Base-by-base conservation (phyloP, 148 eudicot genomes). In the Oxyria digyna region DNA sequence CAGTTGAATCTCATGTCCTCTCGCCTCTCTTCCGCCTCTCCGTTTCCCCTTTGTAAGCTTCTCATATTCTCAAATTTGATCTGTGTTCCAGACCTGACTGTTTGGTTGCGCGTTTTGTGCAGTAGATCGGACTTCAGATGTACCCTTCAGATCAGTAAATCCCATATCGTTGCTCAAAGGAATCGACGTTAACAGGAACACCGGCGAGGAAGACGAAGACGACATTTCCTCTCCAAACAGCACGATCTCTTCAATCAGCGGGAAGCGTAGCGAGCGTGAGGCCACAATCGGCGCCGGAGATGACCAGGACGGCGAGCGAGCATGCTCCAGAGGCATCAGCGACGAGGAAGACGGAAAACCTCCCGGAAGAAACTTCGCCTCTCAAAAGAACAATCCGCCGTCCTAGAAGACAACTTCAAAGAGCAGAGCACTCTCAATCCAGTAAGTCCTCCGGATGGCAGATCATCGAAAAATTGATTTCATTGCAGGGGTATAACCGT, bases 191-290 rank as follows among this genome's bases (percentile, higher is more conserved):
- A 87, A 87, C 69, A 73, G 82, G 15, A 62, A 3, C 67, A 23
- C 71, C 63, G 72, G 71, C 8, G 83, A 76, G 41, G 94, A 87
- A 20, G 93, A 87, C 0, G 91, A 89, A 7, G 85, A 59, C 63
- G 88, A 86, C 7, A 87, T 87, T 0, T 90, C 96, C 11, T 90
- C 96, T 4, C 96, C 96, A 18, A 87, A 85, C 85, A 90, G 97
- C 81, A 90, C 93, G 38, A 70, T 90, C 8, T 89, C 97, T 23
- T 83, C 88, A 42, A 35, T 85, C 10, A 89, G 96, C 59, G 96
- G 93, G 0, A 87, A 87, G 65, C 42, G 92, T n/a, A 87, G 90
- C 43, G 96, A 83, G 63, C 62, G 87, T 13, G 81, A 72, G 4
- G 69, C 66, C 1, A 68, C 72, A 42, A 77, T 71, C 21, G 88